phyloP scores from a whole-genome alignment of 2,329 filamentous ascomycete genomes.

The Colletotrichum sojae region DNA sequence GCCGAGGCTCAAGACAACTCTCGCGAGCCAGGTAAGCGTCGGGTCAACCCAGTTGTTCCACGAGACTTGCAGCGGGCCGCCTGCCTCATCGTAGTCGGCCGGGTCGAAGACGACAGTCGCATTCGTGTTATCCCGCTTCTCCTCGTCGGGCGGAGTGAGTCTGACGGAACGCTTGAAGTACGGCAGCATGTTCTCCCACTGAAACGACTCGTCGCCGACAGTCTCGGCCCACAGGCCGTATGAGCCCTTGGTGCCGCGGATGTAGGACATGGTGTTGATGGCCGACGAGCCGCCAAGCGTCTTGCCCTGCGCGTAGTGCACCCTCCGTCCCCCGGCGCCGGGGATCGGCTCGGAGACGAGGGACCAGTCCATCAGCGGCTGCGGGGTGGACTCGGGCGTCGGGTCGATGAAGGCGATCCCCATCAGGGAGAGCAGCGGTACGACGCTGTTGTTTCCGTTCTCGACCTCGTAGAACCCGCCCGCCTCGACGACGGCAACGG shows the following conservation, averaged over 20 bases:
- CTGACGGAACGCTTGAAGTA: constrained; percentile 50
- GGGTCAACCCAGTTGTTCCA: constrained; percentile 46
- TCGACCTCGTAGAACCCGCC: constrained; percentile 51
- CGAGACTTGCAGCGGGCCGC: constrained; percentile 47
- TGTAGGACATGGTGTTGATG: constrained; percentile 48
- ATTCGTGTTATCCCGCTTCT: constrained; percentile 41
- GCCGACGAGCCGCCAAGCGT: constrained; percentile 50
- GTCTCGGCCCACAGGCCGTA: constrained; percentile 50
- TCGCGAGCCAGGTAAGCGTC: constrained; percentile 43
- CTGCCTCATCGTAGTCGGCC: constrained; percentile 44
- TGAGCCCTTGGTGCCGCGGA: constrained; percentile 44
- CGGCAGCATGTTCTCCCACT: constrained; percentile 48
- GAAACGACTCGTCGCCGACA: constrained; percentile 49
- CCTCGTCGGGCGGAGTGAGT: constrained; percentile 49
- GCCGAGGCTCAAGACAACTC: constrained; percentile 57
- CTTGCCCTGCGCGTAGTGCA: constrained; percentile 56
- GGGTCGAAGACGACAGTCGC: constrained; percentile 47
- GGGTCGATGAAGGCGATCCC: constrained; percentile 40
- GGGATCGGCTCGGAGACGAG: constrained; percentile 45
- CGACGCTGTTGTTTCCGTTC: constrained; percentile 46
- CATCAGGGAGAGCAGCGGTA: constrained; percentile 43
- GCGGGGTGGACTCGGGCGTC: constrained; percentile 38
- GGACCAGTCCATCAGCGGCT: constrained; percentile 50
- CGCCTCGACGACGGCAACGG: constrained; percentile 57
- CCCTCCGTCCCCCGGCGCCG: constrained; percentile 45